Percentiles rank a stretch among this genome's conserved stretches.
Evolutionary conservation across 2,329 filamentous ascomycete genomes (phyloP).

Genomic region (Aureobasidium sp.): DNA sequence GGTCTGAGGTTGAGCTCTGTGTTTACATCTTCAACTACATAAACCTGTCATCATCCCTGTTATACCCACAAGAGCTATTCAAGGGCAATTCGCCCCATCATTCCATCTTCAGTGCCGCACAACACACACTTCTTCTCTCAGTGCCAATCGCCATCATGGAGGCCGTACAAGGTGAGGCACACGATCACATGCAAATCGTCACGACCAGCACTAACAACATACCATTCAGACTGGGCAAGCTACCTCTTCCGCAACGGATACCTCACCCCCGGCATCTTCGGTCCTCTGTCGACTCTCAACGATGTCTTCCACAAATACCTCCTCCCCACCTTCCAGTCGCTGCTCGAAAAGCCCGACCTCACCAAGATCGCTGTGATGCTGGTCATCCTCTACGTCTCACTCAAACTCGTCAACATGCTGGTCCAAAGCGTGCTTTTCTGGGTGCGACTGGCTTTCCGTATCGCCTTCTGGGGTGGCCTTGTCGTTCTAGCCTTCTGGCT

Average conservation of each 20-base stretch:
- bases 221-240: slow-evolving; percentile 23
- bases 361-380: slow-evolving; percentile 48
- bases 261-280: slow-evolving; percentile 16
- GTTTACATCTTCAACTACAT: neutral
- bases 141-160: slow-evolving; percentile 18
- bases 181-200: neutral
- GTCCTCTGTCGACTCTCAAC: slow-evolving; percentile 16
- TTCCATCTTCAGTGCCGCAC: neutral
- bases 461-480: slow-evolving; percentile 57
- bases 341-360: slow-evolving; percentile 34
- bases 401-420: slow-evolving; percentile 59
- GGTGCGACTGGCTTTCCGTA: slow-evolving; percentile 54
- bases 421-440: slow-evolving; percentile 68
- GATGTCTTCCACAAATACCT: slow-evolving; percentile 19
- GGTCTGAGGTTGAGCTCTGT: neutral
- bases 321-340: slow-evolving; percentile 21
- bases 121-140: neutral
- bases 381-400: slow-evolving; percentile 52
- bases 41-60: neutral
- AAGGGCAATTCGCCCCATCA: neutral
- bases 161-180: slow-evolving; percentile 20
- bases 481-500: slow-evolving; percentile 46
- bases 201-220: slow-evolving; percentile 1
- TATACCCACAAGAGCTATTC: neutral
- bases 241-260: slow-evolving; percentile 19